Conservation (phyloP, 768 basidiomycete species). For the Omphalotus guepiniiformis region DNA sequence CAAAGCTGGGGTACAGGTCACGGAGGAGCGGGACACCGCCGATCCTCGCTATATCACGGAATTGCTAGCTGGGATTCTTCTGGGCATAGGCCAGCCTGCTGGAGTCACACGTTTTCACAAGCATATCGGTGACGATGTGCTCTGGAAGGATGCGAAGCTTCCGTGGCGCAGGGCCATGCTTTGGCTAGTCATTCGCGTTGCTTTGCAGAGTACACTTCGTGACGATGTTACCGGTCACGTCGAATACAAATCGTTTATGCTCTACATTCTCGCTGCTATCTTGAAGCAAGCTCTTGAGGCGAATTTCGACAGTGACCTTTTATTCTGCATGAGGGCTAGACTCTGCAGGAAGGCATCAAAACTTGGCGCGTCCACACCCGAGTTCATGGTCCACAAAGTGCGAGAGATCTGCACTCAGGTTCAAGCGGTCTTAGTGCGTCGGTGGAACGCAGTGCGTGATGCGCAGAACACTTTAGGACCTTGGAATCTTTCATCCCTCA, state of each 20-base stretch:
- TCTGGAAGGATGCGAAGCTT: conserved; percentile 31
- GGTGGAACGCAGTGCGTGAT: conserved; percentile 30
- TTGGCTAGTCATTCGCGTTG: conserved; percentile 47
- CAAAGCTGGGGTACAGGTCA: conserved; percentile 32
- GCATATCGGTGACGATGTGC: conserved; percentile 40
- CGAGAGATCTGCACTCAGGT: conserved; percentile 16
- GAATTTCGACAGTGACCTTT: conserved; percentile 27
- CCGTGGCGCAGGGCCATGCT: conserved; percentile 49
- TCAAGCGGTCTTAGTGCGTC: conserved; percentile 20
- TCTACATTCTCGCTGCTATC: conserved; percentile 32
- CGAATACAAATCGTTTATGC: conserved; percentile 46
- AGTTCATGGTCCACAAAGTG: conserved; percentile 16
- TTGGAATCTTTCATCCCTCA: conserved; percentile 21
- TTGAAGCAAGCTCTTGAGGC: conserved; percentile 18
- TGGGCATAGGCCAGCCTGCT: conserved; percentile 33
- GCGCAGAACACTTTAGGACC: conserved; percentile 18
- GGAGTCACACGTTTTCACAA: conserved; percentile 32
- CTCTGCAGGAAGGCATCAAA: conserved; percentile 33
- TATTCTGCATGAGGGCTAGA: conserved; percentile 34
- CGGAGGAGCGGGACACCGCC: conserved; percentile 35
- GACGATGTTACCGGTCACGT: conserved; percentile 5
- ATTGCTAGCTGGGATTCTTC: conserved; percentile 43
- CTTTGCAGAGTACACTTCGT: conserved; percentile 34
- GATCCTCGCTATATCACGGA: conserved; percentile 48
- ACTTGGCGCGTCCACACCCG: conserved; percentile 21